Percentiles rank a stretch among this genome's conserved stretches.
Evolutionary conservation across 805 yeast species (phyloP).

Genomic region (Jamesozyma hellenica): DNA sequence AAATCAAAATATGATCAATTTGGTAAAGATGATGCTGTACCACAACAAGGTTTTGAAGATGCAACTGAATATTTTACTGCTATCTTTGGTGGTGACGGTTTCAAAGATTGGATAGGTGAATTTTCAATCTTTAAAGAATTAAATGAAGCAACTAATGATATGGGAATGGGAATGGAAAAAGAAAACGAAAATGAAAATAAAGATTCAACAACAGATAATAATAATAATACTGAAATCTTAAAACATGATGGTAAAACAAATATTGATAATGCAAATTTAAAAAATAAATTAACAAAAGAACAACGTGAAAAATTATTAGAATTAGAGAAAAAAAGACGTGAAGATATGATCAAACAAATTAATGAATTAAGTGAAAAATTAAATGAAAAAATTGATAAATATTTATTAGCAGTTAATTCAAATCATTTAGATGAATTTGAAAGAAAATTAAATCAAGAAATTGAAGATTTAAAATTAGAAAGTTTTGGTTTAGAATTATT

Average conservation of each 20-base stretch:
- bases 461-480: conserved; percentile 81
- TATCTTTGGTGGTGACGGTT: conserved; percentile 79
- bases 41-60: conserved; percentile 68
- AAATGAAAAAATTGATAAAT: conserved; percentile 36
- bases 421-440: conserved; percentile 41
- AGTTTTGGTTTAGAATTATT: conserved; percentile 87
- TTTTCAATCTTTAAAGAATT: conserved; percentile 57
- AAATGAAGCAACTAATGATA: conserved; percentile 44
- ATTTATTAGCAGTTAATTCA: conserved; percentile 37
- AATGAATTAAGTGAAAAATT: conserved; percentile 42
- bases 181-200: background rate
- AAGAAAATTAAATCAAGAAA: conserved; percentile 46
- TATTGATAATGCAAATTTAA: conserved; percentile 16
- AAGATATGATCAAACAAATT: conserved; percentile 40
- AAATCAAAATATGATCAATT: conserved; percentile 70
- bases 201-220: conserved; percentile 7
- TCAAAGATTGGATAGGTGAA: conserved; percentile 72
- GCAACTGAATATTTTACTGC: conserved; percentile 75
- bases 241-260: conserved; percentile 31
- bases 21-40: conserved; percentile 70
- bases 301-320: conserved; percentile 42
- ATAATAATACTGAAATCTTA: conserved; percentile 12
- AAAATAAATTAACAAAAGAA: conserved; percentile 27
- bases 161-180: conserved; percentile 24
- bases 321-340: conserved; percentile 45